Evolutionary conservation across 1,139 yeast species (phyloP).

Genomic region (Scheffersomyces segobiensis): DNA sequence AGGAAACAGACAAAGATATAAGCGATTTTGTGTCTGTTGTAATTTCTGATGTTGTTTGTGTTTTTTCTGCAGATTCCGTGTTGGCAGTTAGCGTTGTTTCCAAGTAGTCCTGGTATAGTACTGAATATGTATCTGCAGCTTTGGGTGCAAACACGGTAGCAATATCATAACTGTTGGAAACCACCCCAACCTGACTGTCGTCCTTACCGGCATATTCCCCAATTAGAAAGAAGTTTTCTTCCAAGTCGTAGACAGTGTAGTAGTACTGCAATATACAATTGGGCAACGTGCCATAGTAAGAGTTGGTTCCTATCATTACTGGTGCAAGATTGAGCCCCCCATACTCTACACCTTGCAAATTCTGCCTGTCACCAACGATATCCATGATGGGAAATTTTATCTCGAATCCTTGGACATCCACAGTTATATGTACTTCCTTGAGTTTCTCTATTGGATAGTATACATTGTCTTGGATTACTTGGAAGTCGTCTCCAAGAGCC

Average conservation of each 20-base stretch:
- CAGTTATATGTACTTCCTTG: conserved; percentile 6
- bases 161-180: conserved; percentile 3
- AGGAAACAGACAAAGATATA: neutral
- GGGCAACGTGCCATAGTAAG: conserved; percentile 20
- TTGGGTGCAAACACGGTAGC: neutral
- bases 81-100: conserved; percentile 9
- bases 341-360: conserved; percentile 12
- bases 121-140: conserved; percentile 12
- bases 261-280: conserved; percentile 17
- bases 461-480: conserved; percentile 7
- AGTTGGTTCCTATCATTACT: conserved; percentile 15
- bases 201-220: conserved; percentile 12
- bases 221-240: conserved; percentile 15
- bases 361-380: conserved; percentile 12
- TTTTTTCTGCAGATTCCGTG: neutral
- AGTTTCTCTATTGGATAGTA: conserved; percentile 7
- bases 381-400: conserved; percentile 18
- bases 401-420: conserved; percentile 20
- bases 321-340: conserved; percentile 13
- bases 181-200: neutral
- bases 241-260: conserved; percentile 23
- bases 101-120: conserved; percentile 12
- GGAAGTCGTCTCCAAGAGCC: conserved; percentile 11
- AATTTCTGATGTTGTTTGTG: neutral
- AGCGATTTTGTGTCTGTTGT: neutral